Evolutionary conservation across 2,329 filamentous ascomycete genomes (phyloP), one percentile per base, ranked within the genome.

Genomic region (Sodiomyces alkalinus): DNA sequence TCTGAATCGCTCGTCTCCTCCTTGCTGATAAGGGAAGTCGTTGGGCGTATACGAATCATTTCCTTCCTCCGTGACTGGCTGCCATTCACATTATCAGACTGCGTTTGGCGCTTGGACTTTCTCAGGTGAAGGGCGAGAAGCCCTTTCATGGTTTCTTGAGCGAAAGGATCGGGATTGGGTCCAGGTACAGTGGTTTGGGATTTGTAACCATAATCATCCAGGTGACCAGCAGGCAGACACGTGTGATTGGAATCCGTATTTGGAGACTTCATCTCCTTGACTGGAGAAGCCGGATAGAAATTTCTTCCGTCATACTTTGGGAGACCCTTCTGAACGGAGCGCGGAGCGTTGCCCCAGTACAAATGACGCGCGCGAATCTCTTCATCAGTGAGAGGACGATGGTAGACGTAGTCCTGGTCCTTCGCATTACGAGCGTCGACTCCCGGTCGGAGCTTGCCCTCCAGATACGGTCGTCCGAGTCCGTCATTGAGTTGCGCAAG

Each of bases 291-390:
- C 17, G 63, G 66, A 35, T 74, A 75, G 39, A 75, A 75, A 42
- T 74, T 60, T 43, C 70, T 73, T 15, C 72, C 70, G 38, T 76
- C 70, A 39, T 71, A 77, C 44, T 70, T 74, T 19, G 71, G 70
- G 22, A 74, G 50, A 3, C 68, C 65, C 19, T 52, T 56, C 27
- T 62, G 55, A 9, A 57, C 54, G 37, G 61, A 57, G 17, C 50
- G 55, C 22, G 68, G 60, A 11, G 64, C 60, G 23, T 65, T 62
- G 7, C 65, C 68, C 67, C 69, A 76, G 43, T 72, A 75, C 36
- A 73, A 48, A 36, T 64, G 60, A 24, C 70, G 63, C 36, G 72
- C 67, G 30, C 63, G 62, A 25, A 64, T 49, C 41, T 77, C 72
- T 27, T 70, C 68, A 3, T 63, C 56, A 1, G 62, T 75, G 18